A percentile compares a stretch with the other conserved stretches of the same genome.
Evolutionary conservation across 345 rosid genomes (phyloP).

Genomic region (Populus simonii): DNA sequence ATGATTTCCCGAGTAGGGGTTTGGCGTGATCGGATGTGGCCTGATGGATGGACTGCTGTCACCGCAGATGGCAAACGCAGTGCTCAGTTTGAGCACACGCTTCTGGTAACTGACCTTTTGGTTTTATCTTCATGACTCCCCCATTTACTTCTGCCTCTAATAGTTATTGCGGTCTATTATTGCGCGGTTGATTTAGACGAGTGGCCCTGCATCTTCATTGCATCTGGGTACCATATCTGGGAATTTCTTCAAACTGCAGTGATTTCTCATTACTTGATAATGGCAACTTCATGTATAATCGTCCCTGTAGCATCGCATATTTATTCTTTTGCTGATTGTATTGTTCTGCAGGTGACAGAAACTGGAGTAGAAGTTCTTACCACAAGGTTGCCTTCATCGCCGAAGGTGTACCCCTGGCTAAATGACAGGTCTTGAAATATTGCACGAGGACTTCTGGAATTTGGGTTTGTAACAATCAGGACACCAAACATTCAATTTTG

Average conservation of each 20-base stretch:
- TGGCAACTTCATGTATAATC: too few species aligned
- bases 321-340: not conserved
- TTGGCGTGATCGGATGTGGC: constrained; percentile 95
- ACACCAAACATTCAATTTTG: constrained; percentile 13
- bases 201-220: not conserved
- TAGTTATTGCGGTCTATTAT: not conserved
- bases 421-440: not conserved
- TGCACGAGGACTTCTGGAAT: too few species aligned
- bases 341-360: constrained; percentile 66
- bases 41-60: constrained; percentile 98
- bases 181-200: not conserved
- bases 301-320: not conserved
- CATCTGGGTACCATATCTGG: too few species aligned
- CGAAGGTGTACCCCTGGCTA: constrained; percentile 73
- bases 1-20: constrained; percentile 39
- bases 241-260: too few species aligned
- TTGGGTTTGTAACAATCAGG: constrained; percentile 9
- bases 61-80: constrained; percentile 93
- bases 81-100: constrained; percentile 98
- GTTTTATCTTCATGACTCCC: too few species aligned
- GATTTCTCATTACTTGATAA: too few species aligned
- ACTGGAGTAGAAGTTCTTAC: constrained; percentile 93
- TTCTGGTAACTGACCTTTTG: constrained; percentile 50
- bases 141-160: not conserved
- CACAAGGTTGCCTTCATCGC: constrained; percentile 78